Percentiles rank a stretch among this genome's conserved stretches.
phyloP scores from a whole-genome alignment of 257 asterid genomes.

The Lithospermum erythrorhizon region DNA sequence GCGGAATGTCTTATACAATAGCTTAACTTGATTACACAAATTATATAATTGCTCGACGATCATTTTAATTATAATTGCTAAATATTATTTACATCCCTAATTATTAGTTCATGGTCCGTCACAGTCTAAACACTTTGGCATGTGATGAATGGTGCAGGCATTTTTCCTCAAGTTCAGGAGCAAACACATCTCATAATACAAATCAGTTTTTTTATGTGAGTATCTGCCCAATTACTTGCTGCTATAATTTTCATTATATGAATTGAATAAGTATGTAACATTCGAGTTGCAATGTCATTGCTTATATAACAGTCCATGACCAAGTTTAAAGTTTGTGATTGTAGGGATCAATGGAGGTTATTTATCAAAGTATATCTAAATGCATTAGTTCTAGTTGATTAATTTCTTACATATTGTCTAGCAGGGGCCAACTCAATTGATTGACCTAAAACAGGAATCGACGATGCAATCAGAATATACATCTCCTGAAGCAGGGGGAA shows the following conservation, averaged over 20 bases:
- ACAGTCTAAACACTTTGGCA: background rate
- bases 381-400: background rate
- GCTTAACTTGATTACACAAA: no score
- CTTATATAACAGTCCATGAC: background rate
- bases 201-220: constrained; percentile 48
- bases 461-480: constrained; percentile 18
- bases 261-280: background rate
- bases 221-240: background rate
- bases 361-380: background rate
- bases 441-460: constrained; percentile 48
- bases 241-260: background rate
- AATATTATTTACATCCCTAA: background rate
- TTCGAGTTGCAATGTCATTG: background rate
- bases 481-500: constrained; percentile 16
- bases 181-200: constrained; percentile 41
- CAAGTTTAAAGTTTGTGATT: no score
- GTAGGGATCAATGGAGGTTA: no score
- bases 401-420: constrained; percentile 1
- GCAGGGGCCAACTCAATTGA: constrained; percentile 45
- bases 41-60: no score
- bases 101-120: background rate
- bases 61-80: no score
- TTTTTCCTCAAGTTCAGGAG: constrained; percentile 41
- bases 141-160: constrained; percentile 33
- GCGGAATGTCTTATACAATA: no score